These are phyloP conservation scores for Penicillium cinerascens DNA, from an alignment of 495 filamentous ascomycete genomes.

Conservation along the genomic window DNA sequence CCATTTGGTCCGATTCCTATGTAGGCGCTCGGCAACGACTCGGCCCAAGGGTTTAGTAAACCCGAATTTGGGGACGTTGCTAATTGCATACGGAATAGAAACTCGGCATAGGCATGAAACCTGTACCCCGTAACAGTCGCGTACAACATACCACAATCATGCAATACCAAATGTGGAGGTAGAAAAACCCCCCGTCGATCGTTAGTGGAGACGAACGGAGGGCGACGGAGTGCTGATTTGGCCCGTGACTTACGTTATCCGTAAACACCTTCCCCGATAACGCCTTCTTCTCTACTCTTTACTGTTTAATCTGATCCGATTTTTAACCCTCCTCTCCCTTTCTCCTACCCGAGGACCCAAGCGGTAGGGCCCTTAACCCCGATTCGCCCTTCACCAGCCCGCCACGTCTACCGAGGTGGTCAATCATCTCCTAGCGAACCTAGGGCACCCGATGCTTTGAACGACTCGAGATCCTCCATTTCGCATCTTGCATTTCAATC, in stretches of 20 bases:
- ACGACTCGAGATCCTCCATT: not conserved
- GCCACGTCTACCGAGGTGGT: not conserved
- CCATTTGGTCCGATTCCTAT: not conserved
- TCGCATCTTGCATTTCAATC: not conserved
- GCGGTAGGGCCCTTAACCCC: not conserved
- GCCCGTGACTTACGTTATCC: conserved; percentile 20
- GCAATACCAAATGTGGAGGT: not conserved
- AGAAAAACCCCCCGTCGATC: not conserved
- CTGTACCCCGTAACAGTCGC: not conserved
- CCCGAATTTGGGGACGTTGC: not conserved
- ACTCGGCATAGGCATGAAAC: not conserved
- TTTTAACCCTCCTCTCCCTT: not conserved
- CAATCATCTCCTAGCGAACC: not conserved
- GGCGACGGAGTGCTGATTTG: conserved; percentile 12
- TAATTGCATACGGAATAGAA: not conserved
- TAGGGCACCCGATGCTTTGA: not conserved
- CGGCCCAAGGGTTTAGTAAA: not conserved
- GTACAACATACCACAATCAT: not conserved
- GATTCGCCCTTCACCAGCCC: not conserved
- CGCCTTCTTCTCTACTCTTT: not conserved
- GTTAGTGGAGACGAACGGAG: conserved; percentile 4
- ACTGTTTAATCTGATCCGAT: not conserved
- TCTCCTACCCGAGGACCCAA: not conserved
- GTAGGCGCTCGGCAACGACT: not conserved
- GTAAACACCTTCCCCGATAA: conserved; percentile 15